phyloP scores from a whole-genome alignment of 2,329 filamentous ascomycete genomes.

The Aspergillus novofumigatus region DNA sequence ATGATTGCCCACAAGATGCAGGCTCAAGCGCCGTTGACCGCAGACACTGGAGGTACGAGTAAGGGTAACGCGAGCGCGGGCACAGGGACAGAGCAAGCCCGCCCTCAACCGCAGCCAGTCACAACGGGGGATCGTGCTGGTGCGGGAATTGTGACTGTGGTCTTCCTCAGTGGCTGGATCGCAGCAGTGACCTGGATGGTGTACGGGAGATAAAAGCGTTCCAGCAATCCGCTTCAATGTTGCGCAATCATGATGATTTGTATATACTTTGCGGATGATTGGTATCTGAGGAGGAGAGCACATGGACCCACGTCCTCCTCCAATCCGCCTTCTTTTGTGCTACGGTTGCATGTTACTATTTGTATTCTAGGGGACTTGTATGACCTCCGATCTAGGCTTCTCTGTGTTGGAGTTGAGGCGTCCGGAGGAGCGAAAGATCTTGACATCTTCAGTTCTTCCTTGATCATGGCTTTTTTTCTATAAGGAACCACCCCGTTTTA shows the following conservation, averaged over 20 bases:
- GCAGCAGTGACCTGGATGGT: slow-evolving; percentile 29
- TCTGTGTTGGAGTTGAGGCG: not conserved
- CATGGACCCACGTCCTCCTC: not conserved
- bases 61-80: slow-evolving; percentile 44
- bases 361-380: not conserved
- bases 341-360: not conserved
- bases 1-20: slow-evolving; percentile 23
- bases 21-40: slow-evolving; percentile 39
- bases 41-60: slow-evolving; percentile 57
- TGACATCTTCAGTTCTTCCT: not conserved
- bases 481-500: not conserved
- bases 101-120: slow-evolving; percentile 18
- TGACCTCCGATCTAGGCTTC: not conserved
- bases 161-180: slow-evolving; percentile 26
- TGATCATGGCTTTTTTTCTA: not conserved
- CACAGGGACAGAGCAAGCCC: slow-evolving; percentile 12
- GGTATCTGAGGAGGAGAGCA: not conserved
- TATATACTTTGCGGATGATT: slow-evolving; percentile 9
- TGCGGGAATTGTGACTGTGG: slow-evolving; percentile 31
- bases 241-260: not conserved
- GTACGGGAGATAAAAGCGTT: slow-evolving; percentile 17
- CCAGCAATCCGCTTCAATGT: not conserved
- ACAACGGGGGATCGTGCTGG: slow-evolving; percentile 35
- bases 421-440: not conserved
- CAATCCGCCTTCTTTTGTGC: not conserved